Base-by-base conservation (phyloP, 441 rosid genomes). In the Dalechampia spathulata region DNA sequence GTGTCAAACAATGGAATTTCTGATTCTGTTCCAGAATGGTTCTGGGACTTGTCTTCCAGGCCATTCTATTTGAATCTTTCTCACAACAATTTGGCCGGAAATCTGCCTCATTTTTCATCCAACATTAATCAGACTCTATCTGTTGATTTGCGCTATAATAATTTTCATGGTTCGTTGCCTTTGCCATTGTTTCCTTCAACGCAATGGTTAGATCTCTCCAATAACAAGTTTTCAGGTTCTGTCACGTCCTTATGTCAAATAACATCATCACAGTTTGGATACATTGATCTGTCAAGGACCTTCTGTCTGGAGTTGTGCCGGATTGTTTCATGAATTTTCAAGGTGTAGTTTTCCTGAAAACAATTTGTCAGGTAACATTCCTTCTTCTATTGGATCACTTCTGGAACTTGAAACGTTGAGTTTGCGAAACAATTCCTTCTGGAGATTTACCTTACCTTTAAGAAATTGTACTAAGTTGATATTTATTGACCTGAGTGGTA, bases 401-500 rank as follows among this genome's bases (percentile, higher is more conserved):
- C 19, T 8, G 5, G 15, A 6, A 14, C 61, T 57, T 34, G 15
- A 19, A 45, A 7, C 61, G 8, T 32, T 57, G 21, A 17, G 7
- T 28, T 17, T 56, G 30, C 13, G 7, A 23, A 26, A 20, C 39
- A 59, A 59, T 49, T 10, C 27, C 49, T 1, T 26, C 6, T 0
- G 63, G 63, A 38, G 55, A 49, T 6, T 47, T 49, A 7, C 48
- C 63, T 1, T 20, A 8, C 49, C 63, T 16, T 27, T 59, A 36
- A 38, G 22, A 7, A 48, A 59, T 13, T 59, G 63, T n/a, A 38
- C 37, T 0, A 7, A 0, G 17, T 38, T 59, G 55, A 20, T n/a
- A 37, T 40, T 59, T 11, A 1, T 59, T 20, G 55, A 59, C 25
- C 55, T 59, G 0, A 28, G 47, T 7, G 19, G 26, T 7, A 48